Base-by-base conservation (phyloP, 192 early-diverging fungal genomes). In the Entomortierella parvispora region DNA sequence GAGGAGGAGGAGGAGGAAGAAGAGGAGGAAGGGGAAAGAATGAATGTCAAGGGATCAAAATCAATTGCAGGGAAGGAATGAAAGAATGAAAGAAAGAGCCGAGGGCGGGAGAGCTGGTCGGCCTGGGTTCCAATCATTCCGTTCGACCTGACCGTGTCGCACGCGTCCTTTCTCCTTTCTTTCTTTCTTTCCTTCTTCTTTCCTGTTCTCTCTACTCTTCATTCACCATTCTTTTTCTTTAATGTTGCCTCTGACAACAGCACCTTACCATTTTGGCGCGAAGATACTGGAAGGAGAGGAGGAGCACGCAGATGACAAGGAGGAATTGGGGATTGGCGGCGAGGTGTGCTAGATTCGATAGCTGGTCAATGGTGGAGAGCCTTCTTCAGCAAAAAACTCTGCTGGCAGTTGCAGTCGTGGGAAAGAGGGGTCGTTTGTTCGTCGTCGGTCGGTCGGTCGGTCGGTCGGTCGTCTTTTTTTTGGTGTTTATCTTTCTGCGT, bases 361-460 rank as follows among this genome's bases (percentile, higher is more conserved):
- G 57, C n/a, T 58, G 57, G 8, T 58, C 57, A 58, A 58, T 58
- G 57, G 25, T 58, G 57, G 57, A 29, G 43, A 44, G 57, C 32
- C 2, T 40, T 40, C 37, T 12, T 40, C 37, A 40, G 37, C 37
- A 40, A 40, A 12, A n/a, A 40, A 20, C 25, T 58, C 57, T 40
- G 57, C 57, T 22, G 37, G 18, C 25, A n/a, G 17, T 34, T 26
- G 18, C 31, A 34, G 54, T 31, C 32, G 54, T n/a, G 54, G 20
- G 18, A 31, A 56, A 15, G n/a, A 49, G 22, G n/a, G n/a, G 47
- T 49, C 14, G 14, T 12, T 49, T 49, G 47, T 4, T 49, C n/a
- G 47, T 5, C 6, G n/a, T 12, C 9, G 47, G 37, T 40, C 7
- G 37, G 5, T 40, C 7, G 37, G 37, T 5, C 12, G 37, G 37